phyloP scores from a whole-genome alignment of 1,284 basidiomycete genomes.

The Erythrobasidium hasegawianum region DNA sequence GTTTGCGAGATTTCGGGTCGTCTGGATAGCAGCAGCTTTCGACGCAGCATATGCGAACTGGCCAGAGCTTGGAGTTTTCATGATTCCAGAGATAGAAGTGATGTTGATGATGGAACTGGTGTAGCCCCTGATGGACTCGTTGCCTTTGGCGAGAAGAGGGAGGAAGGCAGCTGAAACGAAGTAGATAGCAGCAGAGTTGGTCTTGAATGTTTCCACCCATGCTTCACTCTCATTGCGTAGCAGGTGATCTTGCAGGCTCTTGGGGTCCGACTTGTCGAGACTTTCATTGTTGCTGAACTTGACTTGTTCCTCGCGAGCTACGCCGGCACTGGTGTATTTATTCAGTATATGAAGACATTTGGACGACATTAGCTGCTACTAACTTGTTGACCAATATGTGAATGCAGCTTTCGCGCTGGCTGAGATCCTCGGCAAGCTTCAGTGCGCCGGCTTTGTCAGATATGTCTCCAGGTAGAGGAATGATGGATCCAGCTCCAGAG shows the following conservation, averaged over 20 bases:
- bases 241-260: constrained; percentile 59
- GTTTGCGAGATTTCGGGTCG: constrained; percentile 19
- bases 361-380: no score
- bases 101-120: constrained; percentile 68
- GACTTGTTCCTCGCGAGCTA: constrained; percentile 3
- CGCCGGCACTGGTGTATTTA: neutral
- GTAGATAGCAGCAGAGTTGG: constrained; percentile 56
- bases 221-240: constrained; percentile 53
- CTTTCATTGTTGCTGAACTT: constrained; percentile 53
- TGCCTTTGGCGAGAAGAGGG: constrained; percentile 66
- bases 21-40: constrained; percentile 23
- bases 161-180: constrained; percentile 71
- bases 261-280: constrained; percentile 58
- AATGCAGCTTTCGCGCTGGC: constrained; percentile 61
- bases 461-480: constrained; percentile 56
- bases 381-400: constrained; percentile 73
- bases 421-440: constrained; percentile 56
- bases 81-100: constrained; percentile 67
- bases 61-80: constrained; percentile 50
- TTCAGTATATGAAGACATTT: neutral
- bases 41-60: constrained; percentile 17
- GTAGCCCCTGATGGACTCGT: constrained; percentile 55
- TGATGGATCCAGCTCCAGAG: constrained; percentile 47
- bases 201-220: constrained; percentile 43
- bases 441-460: constrained; percentile 65